phyloP scores from a whole-genome alignment of 306 rosid genomes.

The cucumber (Cucumis sativus) region DNA sequence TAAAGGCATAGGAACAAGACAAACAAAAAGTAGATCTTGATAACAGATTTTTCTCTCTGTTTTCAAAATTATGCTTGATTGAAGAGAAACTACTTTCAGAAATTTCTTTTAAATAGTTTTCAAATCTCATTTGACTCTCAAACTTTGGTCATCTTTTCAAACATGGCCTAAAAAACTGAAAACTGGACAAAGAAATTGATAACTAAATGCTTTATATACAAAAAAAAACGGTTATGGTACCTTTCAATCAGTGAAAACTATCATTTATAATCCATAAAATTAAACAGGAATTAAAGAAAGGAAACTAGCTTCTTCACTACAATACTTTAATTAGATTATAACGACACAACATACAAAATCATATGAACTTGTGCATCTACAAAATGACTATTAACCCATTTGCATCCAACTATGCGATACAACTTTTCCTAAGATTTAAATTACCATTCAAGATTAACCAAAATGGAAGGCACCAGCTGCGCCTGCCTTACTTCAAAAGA shows the following conservation, averaged over 20 bases:
- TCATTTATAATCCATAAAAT: background rate
- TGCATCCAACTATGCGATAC: background rate
- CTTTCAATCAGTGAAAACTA: background rate
- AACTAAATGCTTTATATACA: background rate
- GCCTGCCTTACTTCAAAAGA: constrained; percentile 7
- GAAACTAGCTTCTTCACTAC: background rate
- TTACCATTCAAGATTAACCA: constrained; percentile 10
- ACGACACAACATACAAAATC: background rate
- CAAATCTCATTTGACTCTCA: background rate
- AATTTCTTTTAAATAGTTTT: background rate
- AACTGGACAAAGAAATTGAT: background rate
- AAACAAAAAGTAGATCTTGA: background rate
- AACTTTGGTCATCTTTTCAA: background rate
- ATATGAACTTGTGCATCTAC: background rate
- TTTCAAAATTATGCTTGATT: background rate
- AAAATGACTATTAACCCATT: background rate
- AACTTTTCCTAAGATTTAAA: background rate
- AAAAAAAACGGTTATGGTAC: background rate
- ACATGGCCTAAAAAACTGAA: background rate
- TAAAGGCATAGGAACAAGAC: background rate
- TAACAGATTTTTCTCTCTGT: background rate
- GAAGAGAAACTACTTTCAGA: background rate
- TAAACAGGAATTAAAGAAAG: background rate
- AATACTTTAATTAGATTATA: background rate
- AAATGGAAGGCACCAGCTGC: constrained; percentile 10